These are phyloP conservation scores for Amyloporia xantha DNA, from an alignment of 768 basidiomycete genomes.

Conservation along the genomic window DNA sequence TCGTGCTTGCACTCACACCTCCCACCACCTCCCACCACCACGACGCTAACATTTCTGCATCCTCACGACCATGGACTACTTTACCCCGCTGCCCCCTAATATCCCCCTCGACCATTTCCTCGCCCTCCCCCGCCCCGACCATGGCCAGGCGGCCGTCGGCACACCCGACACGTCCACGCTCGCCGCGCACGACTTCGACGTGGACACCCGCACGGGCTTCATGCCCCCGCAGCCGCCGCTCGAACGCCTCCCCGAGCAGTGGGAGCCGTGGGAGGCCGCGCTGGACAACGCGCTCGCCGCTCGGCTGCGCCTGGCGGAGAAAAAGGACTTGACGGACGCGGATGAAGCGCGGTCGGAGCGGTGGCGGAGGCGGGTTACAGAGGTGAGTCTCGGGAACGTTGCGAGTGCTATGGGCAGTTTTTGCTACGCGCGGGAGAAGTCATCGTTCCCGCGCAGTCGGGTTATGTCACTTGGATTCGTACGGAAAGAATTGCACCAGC, in stretches of 20 bases:
- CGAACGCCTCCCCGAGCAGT: conserved; percentile 49
- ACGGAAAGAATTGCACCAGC: too few relatives aligned
- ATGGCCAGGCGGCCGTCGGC: conserved; percentile 20
- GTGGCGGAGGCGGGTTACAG: conserved; percentile 37
- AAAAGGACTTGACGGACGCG: conserved; percentile 19
- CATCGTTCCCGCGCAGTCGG: too few relatives aligned
- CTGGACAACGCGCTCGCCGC: conserved; percentile 43
- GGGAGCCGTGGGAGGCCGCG: conserved; percentile 66
- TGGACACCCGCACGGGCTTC: conserved; percentile 87
- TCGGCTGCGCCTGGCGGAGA: conserved; percentile 49
- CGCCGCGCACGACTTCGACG: conserved; percentile 60
- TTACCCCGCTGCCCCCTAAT: not conserved
- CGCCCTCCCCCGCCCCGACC: conserved; percentile 28
- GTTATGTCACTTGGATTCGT: too few relatives aligned
- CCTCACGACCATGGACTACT: not conserved
- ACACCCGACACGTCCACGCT: conserved; percentile 30
- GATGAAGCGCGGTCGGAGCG: conserved; percentile 29
- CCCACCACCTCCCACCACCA: too few relatives aligned
- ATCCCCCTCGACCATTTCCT: conserved; percentile 28
- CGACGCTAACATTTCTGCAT: too few relatives aligned
- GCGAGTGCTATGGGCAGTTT: not conserved
- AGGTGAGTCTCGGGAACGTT: conserved; percentile 25
- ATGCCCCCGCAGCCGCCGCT: conserved; percentile 78
- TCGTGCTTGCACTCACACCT: not conserved
- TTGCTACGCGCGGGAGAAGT: too few relatives aligned